phyloP scores from a whole-genome alignment of 148 eudicot genomes.

The Rhododendron williamsianum region DNA sequence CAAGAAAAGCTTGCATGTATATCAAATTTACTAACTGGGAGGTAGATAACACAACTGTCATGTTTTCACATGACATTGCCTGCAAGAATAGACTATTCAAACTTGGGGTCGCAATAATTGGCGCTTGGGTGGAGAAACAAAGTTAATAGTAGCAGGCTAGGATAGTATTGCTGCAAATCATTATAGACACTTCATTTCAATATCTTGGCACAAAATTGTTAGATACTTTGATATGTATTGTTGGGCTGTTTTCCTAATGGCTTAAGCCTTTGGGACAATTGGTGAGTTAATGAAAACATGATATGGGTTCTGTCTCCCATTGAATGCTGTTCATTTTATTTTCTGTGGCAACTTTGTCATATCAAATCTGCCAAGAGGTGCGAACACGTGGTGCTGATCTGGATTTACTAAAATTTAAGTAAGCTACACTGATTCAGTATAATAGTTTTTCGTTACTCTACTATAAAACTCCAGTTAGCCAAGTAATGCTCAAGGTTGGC shows the following conservation, averaged over 20 bases:
- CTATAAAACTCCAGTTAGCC: neutral
- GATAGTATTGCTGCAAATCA: neutral
- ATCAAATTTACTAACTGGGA: neutral
- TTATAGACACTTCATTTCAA: neutral
- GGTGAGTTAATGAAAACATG: neutral
- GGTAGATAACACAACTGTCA: neutral
- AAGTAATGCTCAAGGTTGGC: neutral
- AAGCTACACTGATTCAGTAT: neutral
- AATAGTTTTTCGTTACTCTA: neutral
- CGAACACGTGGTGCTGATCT: neutral
- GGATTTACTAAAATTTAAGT: neutral
- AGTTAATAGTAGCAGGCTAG: neutral
- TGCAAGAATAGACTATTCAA: neutral
- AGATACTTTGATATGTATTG: neutral
- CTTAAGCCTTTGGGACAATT: neutral
- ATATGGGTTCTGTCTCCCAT: neutral
- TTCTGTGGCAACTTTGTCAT: neutral
- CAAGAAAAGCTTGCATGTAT: neutral
- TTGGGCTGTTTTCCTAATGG: neutral
- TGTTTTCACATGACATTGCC: neutral
- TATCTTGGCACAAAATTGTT: neutral
- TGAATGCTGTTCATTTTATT: neutral
- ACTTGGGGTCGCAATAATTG: neutral
- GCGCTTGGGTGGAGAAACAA: neutral
- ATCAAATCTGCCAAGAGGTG: neutral